Conservation (phyloP, 306 rosid species). For the Glycine soja region DNA sequence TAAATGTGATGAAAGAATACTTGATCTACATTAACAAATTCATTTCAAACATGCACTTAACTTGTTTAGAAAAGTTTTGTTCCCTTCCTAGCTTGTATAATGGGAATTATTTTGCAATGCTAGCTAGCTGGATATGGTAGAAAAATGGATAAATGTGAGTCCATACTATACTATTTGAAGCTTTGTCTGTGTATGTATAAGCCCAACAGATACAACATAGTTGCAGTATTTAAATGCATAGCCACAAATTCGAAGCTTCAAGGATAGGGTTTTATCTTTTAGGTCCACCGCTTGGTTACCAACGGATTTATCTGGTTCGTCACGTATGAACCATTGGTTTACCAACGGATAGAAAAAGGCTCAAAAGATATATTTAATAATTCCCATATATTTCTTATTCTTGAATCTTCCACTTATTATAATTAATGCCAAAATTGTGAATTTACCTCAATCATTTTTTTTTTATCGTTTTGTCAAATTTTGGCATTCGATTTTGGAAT, state of each 20-base stretch:
- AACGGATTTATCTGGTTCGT: constrained; percentile 33
- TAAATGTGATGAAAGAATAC: too few relatives aligned
- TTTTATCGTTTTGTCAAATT: too few relatives aligned
- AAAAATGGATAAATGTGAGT: not conserved
- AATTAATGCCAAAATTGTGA: not conserved
- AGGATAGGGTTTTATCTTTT: constrained; percentile 73
- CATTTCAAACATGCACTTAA: not conserved
- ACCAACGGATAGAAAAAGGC: constrained; percentile 27
- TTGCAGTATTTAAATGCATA: constrained; percentile 6
- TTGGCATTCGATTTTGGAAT: not conserved
- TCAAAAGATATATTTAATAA: not conserved
- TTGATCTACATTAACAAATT: too few relatives aligned
- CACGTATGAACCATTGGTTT: constrained; percentile 52
- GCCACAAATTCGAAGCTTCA: constrained; percentile 52
- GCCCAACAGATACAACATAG: not conserved
- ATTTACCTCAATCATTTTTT: not conserved
- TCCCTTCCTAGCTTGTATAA: not conserved
- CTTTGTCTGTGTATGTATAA: not conserved
- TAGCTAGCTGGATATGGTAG: not conserved
- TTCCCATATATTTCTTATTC: not conserved
- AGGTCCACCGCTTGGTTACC: constrained; percentile 43
- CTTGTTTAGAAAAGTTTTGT: not conserved
- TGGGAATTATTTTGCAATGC: not conserved
- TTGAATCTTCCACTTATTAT: constrained; percentile 6
- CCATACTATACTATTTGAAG: not conserved